phyloP scores from a whole-genome alignment of 805 yeast genomes.

The Metschnikowia bowlesiae region DNA sequence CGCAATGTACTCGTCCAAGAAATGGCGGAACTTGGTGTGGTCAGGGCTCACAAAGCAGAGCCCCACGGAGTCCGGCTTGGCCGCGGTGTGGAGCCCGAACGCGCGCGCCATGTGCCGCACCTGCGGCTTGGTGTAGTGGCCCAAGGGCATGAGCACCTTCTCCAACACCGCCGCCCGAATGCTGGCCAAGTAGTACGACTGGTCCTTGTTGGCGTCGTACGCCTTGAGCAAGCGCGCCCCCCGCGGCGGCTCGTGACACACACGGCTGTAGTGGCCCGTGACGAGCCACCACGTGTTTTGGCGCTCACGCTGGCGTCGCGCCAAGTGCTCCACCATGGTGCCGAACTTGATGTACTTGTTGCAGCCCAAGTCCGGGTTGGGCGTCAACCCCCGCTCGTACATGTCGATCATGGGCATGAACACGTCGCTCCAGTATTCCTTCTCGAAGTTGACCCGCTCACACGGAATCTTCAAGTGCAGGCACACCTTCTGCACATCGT shows the following conservation, averaged over 20 bases:
- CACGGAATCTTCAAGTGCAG: slow-evolving; percentile 59
- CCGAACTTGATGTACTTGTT: slow-evolving; percentile 88
- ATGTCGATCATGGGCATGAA: slow-evolving; percentile 85
- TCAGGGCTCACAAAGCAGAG: slow-evolving; percentile 79
- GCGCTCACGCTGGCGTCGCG: slow-evolving; percentile 8
- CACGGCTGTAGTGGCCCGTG: slow-evolving; percentile 77
- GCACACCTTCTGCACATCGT: slow-evolving; percentile 68
- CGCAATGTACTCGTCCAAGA: slow-evolving; percentile 68
- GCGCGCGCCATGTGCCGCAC: slow-evolving; percentile 64
- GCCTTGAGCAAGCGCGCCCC: slow-evolving; percentile 46
- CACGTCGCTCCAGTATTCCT: slow-evolving; percentile 89
- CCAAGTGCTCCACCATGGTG: slow-evolving; percentile 54
- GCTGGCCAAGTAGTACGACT: slow-evolving; percentile 82
- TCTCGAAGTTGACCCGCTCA: slow-evolving; percentile 76
- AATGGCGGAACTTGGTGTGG: slow-evolving; percentile 61
- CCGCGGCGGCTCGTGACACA: slow-evolving; percentile 34
- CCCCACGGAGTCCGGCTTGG: slow-evolving; percentile 93
- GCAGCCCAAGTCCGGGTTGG: slow-evolving; percentile 92
- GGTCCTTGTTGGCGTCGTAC: slow-evolving; percentile 65
- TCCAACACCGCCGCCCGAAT: slow-evolving; percentile 44
- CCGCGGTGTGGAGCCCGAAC: slow-evolving; percentile 53
- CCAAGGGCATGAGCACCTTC: slow-evolving; percentile 71
- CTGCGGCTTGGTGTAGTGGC: slow-evolving; percentile 69
- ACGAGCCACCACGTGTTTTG: slow-evolving; percentile 71
- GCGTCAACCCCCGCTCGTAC: slow-evolving; percentile 74